These are phyloP conservation scores for Neofusicoccum laricinum DNA, from an alignment of 2,329 filamentous ascomycete species.

Conservation along the genomic window DNA sequence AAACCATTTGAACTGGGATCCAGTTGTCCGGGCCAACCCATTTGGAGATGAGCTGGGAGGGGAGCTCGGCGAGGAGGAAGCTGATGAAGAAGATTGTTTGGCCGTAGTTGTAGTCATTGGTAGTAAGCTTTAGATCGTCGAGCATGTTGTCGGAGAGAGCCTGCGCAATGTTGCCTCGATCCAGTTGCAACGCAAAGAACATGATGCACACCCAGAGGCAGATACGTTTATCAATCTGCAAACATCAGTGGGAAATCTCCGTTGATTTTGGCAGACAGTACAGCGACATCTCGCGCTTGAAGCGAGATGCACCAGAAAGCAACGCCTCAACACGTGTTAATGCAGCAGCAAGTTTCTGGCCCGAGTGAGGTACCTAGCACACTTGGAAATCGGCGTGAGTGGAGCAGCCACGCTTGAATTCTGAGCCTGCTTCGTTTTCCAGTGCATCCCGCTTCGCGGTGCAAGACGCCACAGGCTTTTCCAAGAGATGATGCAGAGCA, in stretches of 20 bases:
- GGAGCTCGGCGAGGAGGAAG: slow-evolving; percentile 62
- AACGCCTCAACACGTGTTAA: not conserved
- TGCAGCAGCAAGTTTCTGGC: not conserved
- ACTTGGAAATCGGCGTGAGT: too few species aligned
- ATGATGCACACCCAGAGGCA: slow-evolving; percentile 53
- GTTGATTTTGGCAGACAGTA: too few species aligned
- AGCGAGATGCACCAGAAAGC: not conserved
- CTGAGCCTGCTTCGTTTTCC: not conserved
- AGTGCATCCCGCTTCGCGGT: not conserved
- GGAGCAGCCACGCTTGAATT: not conserved
- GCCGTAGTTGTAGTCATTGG: slow-evolving; percentile 39
- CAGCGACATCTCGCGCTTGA: not conserved
- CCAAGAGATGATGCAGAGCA: not conserved
- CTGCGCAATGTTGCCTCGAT: slow-evolving; percentile 45
- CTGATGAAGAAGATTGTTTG: slow-evolving; percentile 69
- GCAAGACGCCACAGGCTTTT: not conserved
- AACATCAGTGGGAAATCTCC: not conserved
- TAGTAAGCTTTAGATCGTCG: slow-evolving; percentile 30
- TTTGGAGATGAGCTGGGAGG: slow-evolving; percentile 48
- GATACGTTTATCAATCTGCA: slow-evolving; percentile 50
- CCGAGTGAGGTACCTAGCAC: too few species aligned
- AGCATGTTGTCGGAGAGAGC: slow-evolving; percentile 36
- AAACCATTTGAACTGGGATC: slow-evolving; percentile 45
- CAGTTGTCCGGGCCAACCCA: slow-evolving; percentile 45
- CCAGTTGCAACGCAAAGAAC: slow-evolving; percentile 54